These are phyloP conservation scores for Mortierella sp. DNA, from an alignment of 371 early-diverging fungal genomes.

Conservation along the genomic window DNA sequence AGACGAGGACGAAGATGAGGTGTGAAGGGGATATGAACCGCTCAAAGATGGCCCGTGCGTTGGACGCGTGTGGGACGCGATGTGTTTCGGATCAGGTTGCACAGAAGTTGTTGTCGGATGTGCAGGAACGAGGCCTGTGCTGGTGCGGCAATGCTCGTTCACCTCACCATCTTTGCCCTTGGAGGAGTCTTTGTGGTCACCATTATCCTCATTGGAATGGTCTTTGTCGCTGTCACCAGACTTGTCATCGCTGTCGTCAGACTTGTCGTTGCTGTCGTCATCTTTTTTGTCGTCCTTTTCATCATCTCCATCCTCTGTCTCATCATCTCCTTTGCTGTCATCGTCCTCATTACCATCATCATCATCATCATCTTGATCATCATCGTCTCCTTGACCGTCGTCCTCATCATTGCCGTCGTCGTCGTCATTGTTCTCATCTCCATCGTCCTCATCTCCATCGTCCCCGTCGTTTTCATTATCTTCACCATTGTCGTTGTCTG, in stretches of 20 bases:
- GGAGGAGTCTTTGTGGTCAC: background rate
- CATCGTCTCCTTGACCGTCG: background rate
- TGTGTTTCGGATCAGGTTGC: background rate
- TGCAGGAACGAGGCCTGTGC: background rate
- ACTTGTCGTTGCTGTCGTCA: background rate
- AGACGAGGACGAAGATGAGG: background rate
- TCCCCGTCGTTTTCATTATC: slow-evolving; percentile 1
- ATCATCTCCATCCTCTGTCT: background rate
- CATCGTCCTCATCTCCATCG: slow-evolving; percentile 4
- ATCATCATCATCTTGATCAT: slow-evolving; percentile 2
- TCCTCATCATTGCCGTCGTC: slow-evolving; percentile 1
- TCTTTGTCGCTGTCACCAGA: background rate
- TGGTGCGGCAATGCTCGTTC: background rate
- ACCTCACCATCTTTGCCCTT: background rate
- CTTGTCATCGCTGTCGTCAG: background rate
- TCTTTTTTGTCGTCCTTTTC: slow-evolving; percentile 5
- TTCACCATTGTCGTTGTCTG: background rate
- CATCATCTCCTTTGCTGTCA: background rate
- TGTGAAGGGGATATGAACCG: background rate
- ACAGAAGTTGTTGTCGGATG: background rate
- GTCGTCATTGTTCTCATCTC: background rate
- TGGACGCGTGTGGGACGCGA: background rate
- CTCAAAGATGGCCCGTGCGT: background rate
- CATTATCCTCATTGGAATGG: background rate
- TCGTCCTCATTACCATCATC: background rate